These are phyloP conservation scores for Spizellomyces punctatus DNA, from an alignment of 192 early-diverging fungal genomes.

Conservation along the genomic window DNA sequence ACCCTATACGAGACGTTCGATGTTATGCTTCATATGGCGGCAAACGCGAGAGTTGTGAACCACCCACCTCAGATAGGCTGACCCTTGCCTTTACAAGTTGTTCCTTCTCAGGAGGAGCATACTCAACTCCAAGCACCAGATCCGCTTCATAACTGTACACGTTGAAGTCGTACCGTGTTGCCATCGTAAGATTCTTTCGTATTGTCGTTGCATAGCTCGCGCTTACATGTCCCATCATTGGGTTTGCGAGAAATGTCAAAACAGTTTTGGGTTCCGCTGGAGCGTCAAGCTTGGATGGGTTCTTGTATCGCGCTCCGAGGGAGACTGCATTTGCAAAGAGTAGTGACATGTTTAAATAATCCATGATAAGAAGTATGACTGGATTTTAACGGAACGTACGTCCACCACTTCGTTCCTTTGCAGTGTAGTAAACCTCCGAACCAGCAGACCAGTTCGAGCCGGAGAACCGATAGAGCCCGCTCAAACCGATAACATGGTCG, in stretches of 20 bases:
- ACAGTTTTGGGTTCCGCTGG: slow-evolving; percentile 50
- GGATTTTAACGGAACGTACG: slow-evolving; percentile 47
- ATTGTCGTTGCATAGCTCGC: slow-evolving; percentile 82
- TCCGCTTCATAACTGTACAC: slow-evolving; percentile 91
- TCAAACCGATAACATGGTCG: slow-evolving; percentile 78
- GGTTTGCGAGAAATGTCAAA: slow-evolving; percentile 80
- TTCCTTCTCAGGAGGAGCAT: slow-evolving; percentile 57
- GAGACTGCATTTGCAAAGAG: slow-evolving; percentile 14
- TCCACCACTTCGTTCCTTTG: slow-evolving; percentile 86
- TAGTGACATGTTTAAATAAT: slow-evolving; percentile 1
- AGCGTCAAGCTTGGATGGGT: slow-evolving; percentile 26
- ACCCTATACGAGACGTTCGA: slow-evolving; percentile 41
- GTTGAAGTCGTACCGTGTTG: slow-evolving; percentile 89
- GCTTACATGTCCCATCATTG: slow-evolving; percentile 92
- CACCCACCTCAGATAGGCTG: slow-evolving; percentile 46
- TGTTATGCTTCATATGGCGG: neutral
- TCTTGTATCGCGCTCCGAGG: slow-evolving; percentile 35
- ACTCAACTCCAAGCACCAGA: slow-evolving; percentile 84
- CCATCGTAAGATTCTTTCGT: slow-evolving; percentile 64
- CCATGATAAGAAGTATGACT: slow-evolving; percentile 3
- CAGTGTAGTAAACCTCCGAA: slow-evolving; percentile 54
- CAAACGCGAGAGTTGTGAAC: neutral
- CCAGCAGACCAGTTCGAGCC: slow-evolving; percentile 50
- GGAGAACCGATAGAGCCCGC: slow-evolving; percentile 75
- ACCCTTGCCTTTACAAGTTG: slow-evolving; percentile 60